Evolutionary conservation across 1,139 yeast species (phyloP).

Genomic region (Lodderomyces jiufengensis): DNA sequence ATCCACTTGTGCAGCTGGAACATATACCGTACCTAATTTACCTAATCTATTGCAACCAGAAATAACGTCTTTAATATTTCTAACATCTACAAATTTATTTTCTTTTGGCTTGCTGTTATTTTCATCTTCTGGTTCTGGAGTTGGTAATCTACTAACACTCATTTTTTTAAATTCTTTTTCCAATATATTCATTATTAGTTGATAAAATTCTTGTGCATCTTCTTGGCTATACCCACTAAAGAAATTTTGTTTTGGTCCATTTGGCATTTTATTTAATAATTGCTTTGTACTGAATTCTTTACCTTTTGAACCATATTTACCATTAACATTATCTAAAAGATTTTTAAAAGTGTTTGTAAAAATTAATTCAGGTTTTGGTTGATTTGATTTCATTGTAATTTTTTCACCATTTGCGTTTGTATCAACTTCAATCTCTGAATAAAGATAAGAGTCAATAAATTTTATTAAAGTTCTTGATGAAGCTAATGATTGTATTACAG

Average conservation of each 20-base stretch:
- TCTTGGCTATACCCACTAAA: slow-evolving; percentile 85
- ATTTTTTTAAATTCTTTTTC: slow-evolving; percentile 57
- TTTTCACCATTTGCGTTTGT: slow-evolving; percentile 23
- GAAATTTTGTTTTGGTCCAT: slow-evolving; percentile 73
- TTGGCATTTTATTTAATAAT: slow-evolving; percentile 67
- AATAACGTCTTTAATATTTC: slow-evolving; percentile 20
- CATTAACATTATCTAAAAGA: slow-evolving; percentile 53
- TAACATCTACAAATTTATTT: slow-evolving; percentile 20
- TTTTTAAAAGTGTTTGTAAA: slow-evolving; percentile 54
- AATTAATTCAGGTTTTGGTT: slow-evolving; percentile 33
- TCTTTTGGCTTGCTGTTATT: slow-evolving; percentile 5
- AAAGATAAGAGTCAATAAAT: slow-evolving; percentile 50
- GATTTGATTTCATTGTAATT: slow-evolving; percentile 15
- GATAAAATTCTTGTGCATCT: slow-evolving; percentile 94
- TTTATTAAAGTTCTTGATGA: slow-evolving; percentile 60
- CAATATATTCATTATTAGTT: slow-evolving; percentile 65
- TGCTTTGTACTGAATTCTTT: slow-evolving; percentile 66
- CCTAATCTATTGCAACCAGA: slow-evolving; percentile 54
- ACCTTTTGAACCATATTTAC: slow-evolving; percentile 48
- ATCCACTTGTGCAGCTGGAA: slow-evolving; percentile 71
- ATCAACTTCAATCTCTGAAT: slow-evolving; percentile 22
- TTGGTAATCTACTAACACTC: slow-evolving; percentile 14
- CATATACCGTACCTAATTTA: slow-evolving; percentile 56
- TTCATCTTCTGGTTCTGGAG: slow-evolving; percentile 22
- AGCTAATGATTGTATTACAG: slow-evolving; percentile 80